Percentiles rank a stretch among this genome's conserved stretches.
These are phyloP conservation scores for Penicillium frequentans DNA, from an alignment of 2,329 filamentous ascomycete species.

Conservation along the genomic window DNA sequence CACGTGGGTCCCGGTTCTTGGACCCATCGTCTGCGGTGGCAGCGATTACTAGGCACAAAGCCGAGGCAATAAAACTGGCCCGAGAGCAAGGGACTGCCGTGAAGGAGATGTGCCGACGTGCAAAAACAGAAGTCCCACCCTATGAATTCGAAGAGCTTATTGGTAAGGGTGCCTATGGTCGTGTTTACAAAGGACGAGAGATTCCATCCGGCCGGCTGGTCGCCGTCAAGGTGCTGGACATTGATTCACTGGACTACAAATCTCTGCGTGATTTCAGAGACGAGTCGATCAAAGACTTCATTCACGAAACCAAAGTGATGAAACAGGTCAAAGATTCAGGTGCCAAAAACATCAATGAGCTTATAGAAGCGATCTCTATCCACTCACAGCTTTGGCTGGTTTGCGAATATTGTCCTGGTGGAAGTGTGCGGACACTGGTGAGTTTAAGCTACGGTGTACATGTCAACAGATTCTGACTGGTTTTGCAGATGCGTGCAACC, in stretches of 20 bases:
- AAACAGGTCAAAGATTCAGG: conserved; percentile 62
- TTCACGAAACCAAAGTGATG: conserved; percentile 63
- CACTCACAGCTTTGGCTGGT: conserved; percentile 67
- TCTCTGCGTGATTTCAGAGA: conserved; percentile 47
- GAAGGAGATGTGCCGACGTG: conserved; percentile 47
- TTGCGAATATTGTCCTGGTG: conserved; percentile 66
- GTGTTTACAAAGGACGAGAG: conserved; percentile 51
- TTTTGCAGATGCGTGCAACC: conserved; percentile 48
- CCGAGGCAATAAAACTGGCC: conserved; percentile 49
- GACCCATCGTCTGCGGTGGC: conserved; percentile 45
- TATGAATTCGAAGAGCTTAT: conserved; percentile 54
- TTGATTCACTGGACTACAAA: conserved; percentile 51
- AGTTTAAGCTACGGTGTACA: conserved; percentile 24
- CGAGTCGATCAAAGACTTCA: conserved; percentile 55
- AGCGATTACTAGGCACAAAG: conserved; percentile 50
- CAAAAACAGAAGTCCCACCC: conserved; percentile 45
- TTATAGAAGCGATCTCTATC: conserved; percentile 64
- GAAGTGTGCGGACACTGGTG: conserved; percentile 65
- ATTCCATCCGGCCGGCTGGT: conserved; percentile 43
- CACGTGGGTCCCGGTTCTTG: conserved; percentile 35
- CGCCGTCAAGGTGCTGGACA: conserved; percentile 54
- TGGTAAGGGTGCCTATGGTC: conserved; percentile 52
- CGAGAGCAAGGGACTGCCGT: conserved; percentile 48
- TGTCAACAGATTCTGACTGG: conserved; percentile 3
- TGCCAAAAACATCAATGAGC: conserved; percentile 63